A percentile compares a stretch with the other conserved stretches of the same genome.
These are phyloP conservation scores for Lagerstroemia speciosa DNA, from an alignment of 345 rosid species.

Conservation along the genomic window DNA sequence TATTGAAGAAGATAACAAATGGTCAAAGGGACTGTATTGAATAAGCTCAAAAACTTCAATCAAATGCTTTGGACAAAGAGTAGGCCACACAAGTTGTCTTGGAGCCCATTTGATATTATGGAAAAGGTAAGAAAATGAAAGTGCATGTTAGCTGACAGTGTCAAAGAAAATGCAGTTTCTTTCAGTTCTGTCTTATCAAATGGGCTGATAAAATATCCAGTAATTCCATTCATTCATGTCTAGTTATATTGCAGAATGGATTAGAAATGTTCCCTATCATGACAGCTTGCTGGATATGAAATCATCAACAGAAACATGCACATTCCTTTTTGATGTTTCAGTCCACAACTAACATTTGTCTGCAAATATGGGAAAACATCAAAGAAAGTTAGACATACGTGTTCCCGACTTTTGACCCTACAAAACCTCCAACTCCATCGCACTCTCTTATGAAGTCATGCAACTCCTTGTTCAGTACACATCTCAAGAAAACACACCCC, in stretches of 20 bases:
- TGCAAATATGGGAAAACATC: background rate
- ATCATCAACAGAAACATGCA: background rate
- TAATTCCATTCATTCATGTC: background rate
- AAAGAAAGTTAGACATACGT: conserved; percentile 34
- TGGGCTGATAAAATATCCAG: background rate
- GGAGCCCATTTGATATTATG: background rate
- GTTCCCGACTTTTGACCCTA: conserved; percentile 77
- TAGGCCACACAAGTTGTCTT: background rate
- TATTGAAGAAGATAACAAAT: background rate
- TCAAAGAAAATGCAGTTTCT: background rate
- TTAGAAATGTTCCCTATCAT: background rate
- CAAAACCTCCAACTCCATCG: conserved; percentile 76
- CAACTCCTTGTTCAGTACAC: conserved; percentile 71
- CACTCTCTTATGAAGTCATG: conserved; percentile 64
- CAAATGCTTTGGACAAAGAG: background rate
- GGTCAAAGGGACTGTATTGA: background rate
- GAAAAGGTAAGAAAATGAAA: background rate
- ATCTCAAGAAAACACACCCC: conserved; percentile 67
- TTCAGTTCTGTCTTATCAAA: background rate
- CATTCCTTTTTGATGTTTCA: background rate
- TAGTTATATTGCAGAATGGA: background rate
- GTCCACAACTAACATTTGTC: background rate
- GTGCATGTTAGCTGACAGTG: background rate
- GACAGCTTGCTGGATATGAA: background rate
- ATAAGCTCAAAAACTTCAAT: background rate